phyloP scores from a whole-genome alignment of 768 basidiomycete species.

The Hygrocybe coccinea region DNA sequence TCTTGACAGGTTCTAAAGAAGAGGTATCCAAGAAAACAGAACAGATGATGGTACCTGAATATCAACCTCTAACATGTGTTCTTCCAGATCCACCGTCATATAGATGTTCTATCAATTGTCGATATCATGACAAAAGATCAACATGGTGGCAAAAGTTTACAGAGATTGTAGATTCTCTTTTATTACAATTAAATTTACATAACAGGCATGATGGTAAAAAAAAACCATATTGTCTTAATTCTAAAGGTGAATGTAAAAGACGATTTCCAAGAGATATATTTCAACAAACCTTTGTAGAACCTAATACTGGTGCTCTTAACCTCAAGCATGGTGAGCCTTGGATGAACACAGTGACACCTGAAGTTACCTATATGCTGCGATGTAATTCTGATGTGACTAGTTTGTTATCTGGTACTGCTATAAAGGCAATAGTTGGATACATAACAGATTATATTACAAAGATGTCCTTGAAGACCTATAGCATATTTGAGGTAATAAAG shows the following conservation, averaged over 20 bases:
- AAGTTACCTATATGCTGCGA: conserved; percentile 26
- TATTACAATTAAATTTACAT: conserved; percentile 28
- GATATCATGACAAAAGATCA: conserved; percentile 4
- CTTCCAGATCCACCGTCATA: conserved; percentile 20
- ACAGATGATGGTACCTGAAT: conserved; percentile 1
- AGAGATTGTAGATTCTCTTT: conserved; percentile 23
- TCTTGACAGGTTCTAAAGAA: conserved; percentile 22
- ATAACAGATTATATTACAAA: conserved; percentile 39
- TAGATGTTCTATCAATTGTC: conserved; percentile 9
- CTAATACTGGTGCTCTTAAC: conserved; percentile 20
- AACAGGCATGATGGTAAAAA: conserved; percentile 18
- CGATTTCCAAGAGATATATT: conserved; percentile 29
- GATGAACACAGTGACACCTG: conserved; percentile 32
- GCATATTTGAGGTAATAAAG: conserved; percentile 27
- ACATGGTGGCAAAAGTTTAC: conserved; percentile 19
- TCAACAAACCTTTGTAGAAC: conserved; percentile 23
- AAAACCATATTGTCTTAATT: conserved; percentile 17
- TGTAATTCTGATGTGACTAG: conserved; percentile 36
- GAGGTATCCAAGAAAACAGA: conserved; percentile 16
- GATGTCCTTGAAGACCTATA: conserved; percentile 29
- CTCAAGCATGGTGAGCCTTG: conserved; percentile 30
- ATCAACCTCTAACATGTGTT: conserved; percentile 20
- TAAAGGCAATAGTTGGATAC: conserved; percentile 32
- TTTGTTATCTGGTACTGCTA: conserved; percentile 32
- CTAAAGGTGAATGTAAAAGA: conserved; percentile 27